Percentiles rank a stretch among this genome's conserved stretches.
Evolutionary conservation across 2,329 filamentous ascomycete genomes (phyloP).

Genomic region (Tolypocladium ophioglossoides): DNA sequence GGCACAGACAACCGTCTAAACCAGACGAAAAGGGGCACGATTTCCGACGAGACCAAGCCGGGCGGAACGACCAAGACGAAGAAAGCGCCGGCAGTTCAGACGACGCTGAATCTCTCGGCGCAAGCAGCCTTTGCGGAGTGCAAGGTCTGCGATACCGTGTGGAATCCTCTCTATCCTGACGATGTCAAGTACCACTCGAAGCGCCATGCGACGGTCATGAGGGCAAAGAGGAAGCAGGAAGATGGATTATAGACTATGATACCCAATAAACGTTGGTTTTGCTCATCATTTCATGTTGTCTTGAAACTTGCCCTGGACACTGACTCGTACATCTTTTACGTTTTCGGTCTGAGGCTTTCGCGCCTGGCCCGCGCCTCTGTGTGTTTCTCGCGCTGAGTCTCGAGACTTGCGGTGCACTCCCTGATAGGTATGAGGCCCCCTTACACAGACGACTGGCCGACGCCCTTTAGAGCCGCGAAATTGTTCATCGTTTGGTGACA

Average conservation of each 20-base stretch:
- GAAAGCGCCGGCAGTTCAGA: constrained; percentile 22
- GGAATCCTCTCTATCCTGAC: constrained; percentile 31
- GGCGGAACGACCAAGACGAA: neutral
- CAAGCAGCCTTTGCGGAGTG: constrained; percentile 32
- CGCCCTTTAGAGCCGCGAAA: no score
- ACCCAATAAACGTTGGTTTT: neutral
- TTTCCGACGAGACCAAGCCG: neutral
- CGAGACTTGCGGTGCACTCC: no score
- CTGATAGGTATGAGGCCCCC: no score
- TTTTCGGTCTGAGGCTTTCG: no score
- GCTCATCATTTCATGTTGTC: neutral
- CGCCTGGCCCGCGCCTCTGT: no score
- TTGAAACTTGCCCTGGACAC: no score
- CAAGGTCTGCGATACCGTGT: constrained; percentile 30
- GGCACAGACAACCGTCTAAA: neutral
- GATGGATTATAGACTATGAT: constrained; percentile 8
- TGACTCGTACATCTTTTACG: no score
- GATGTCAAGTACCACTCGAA: constrained; percentile 32
- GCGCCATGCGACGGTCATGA: constrained; percentile 23
- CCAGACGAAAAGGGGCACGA: neutral
- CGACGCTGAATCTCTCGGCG: constrained; percentile 32
- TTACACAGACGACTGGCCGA: no score
- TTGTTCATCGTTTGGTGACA: no score
- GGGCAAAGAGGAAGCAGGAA: constrained; percentile 13
- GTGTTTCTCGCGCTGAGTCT: no score